These are phyloP conservation scores for Allantophomopsis cytisporea DNA, from an alignment of 2,329 filamentous ascomycete species.

Conservation along the genomic window DNA sequence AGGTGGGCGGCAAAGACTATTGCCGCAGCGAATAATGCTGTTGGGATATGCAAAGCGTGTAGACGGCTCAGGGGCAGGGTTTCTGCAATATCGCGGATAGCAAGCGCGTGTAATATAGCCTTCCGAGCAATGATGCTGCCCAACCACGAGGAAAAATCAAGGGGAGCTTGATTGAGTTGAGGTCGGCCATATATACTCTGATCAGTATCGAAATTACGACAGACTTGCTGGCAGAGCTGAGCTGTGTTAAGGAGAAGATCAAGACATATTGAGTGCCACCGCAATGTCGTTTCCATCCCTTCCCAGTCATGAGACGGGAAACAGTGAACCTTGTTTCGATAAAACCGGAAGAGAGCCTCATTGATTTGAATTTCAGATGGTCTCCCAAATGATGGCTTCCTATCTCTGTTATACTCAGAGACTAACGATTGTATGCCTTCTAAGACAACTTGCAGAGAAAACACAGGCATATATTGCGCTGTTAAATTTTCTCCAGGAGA, in stretches of 20 bases:
- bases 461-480: constrained; percentile 23
- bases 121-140: constrained; percentile 23
- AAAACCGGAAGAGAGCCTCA: constrained; percentile 22
- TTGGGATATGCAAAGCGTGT: constrained; percentile 29
- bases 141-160: constrained; percentile 24
- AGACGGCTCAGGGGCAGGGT: constrained; percentile 27
- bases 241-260: constrained; percentile 26
- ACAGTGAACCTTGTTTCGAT: constrained; percentile 23
- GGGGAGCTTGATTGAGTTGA: constrained; percentile 12
- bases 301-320: constrained; percentile 21
- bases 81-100: constrained; percentile 30
- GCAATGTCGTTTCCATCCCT: constrained; percentile 23
- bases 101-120: constrained; percentile 26
- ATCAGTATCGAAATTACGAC: constrained; percentile 21
- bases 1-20: constrained; percentile 26
- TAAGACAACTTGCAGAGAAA: constrained; percentile 25
- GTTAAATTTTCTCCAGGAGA: too few relatives aligned
- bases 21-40: constrained; percentile 26
- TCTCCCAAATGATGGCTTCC: constrained; percentile 22
- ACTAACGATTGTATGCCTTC: constrained; percentile 28
- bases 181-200: constrained; percentile 24
- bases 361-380: constrained; percentile 24
- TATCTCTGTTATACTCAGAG: constrained; percentile 23
- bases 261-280: constrained; percentile 29
- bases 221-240: constrained; percentile 23